These are phyloP conservation scores for Ophiostoma triangulosporum DNA, from an alignment of 2,329 filamentous ascomycete genomes.

Conservation along the genomic window DNA sequence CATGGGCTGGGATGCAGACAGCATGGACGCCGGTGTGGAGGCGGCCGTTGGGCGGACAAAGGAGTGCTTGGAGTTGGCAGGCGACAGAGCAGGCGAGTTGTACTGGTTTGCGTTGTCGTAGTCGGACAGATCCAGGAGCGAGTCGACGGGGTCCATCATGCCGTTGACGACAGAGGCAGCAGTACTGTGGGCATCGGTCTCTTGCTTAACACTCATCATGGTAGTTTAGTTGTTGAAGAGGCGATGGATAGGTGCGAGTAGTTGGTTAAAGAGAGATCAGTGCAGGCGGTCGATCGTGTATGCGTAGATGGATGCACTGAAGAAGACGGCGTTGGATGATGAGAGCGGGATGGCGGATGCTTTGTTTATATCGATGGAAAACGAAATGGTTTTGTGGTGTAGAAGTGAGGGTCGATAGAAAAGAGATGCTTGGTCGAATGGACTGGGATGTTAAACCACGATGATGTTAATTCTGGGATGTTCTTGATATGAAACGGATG, in stretches of 20 bases:
- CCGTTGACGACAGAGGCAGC: constrained; percentile 21
- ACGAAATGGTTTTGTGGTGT: background rate
- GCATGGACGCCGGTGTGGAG: constrained; percentile 38
- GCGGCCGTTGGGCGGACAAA: constrained; percentile 30
- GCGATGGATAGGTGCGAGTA: background rate
- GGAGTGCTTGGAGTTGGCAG: constrained; percentile 37
- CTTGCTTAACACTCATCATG: constrained; percentile 13
- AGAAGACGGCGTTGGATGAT: background rate
- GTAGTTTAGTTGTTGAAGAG: background rate
- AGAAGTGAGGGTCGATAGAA: background rate
- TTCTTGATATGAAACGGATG: constrained; percentile 1
- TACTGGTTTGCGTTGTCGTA: constrained; percentile 46
- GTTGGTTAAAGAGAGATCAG: background rate
- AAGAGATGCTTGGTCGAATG: background rate
- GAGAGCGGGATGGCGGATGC: background rate
- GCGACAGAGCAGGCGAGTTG: constrained; percentile 47
- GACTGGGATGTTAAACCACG: background rate
- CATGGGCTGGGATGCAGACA: constrained; percentile 43
- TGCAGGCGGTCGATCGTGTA: background rate
- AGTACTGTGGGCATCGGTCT: constrained; percentile 8
- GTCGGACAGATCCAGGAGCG: constrained; percentile 45
- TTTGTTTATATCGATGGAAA: background rate
- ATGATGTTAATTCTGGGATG: background rate
- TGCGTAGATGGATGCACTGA: background rate
- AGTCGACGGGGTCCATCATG: constrained; percentile 38